These are phyloP conservation scores for Tolypocladium capitatum DNA, from an alignment of 2,329 filamentous ascomycete species.

Conservation along the genomic window DNA sequence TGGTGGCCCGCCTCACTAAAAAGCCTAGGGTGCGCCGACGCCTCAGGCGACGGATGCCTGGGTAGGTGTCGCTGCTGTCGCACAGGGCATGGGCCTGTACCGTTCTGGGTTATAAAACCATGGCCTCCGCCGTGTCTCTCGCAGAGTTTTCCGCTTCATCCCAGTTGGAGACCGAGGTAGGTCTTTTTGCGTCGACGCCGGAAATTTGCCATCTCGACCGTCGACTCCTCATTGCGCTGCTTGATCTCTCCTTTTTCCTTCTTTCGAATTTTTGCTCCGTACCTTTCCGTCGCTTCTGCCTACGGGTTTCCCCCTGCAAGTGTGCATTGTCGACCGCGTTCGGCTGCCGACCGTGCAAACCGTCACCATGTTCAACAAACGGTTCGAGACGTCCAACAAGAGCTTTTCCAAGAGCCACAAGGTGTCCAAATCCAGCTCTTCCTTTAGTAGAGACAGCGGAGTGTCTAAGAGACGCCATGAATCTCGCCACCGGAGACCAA, in stretches of 20 bases:
- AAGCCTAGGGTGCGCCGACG: neutral
- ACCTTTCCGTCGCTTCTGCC: neutral
- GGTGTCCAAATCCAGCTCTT: conserved; percentile 34
- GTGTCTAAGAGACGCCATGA: conserved; percentile 43
- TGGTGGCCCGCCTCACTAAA: neutral
- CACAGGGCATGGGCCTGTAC: neutral
- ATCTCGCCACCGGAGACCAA: conserved; percentile 31
- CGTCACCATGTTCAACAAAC: conserved; percentile 32
- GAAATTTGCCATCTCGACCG: neutral
- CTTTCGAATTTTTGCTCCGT: no score
- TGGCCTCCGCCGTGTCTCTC: conserved; percentile 6
- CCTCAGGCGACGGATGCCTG: neutral
- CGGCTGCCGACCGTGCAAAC: neutral
- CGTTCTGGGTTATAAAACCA: conserved; percentile 7
- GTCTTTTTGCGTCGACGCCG: neutral
- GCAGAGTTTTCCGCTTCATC: conserved; percentile 7
- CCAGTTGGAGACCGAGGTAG: neutral
- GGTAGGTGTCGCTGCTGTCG: neutral
- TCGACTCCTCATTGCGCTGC: neutral
- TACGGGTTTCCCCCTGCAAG: no score
- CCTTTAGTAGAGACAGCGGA: conserved; percentile 40
- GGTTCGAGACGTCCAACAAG: conserved; percentile 30
- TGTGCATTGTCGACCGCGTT: neutral
- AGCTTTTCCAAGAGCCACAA: conserved; percentile 42
- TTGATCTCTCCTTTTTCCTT: neutral